A percentile compares a stretch with the other conserved stretches of the same genome.
Conservation (phyloP, 2,329 filamentous ascomycete species). For the Leptodontidium sp. region DNA sequence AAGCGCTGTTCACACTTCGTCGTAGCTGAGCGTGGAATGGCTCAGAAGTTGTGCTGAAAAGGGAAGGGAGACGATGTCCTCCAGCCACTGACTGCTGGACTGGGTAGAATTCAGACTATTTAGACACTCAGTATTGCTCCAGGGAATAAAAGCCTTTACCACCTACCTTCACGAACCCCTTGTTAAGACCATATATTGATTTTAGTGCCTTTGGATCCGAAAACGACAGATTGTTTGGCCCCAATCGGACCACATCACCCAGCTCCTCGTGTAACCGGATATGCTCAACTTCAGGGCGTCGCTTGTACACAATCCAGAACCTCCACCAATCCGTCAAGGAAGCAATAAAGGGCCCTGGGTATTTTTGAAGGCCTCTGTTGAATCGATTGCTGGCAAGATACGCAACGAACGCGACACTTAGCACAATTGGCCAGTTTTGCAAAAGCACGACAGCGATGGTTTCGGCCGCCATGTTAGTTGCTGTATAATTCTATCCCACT, state of each 20-base stretch:
- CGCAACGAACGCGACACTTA: constrained; percentile 46
- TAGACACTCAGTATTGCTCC: not conserved
- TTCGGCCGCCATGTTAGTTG: constrained; percentile 35
- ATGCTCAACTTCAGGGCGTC: constrained; percentile 72
- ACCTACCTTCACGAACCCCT: constrained; percentile 77
- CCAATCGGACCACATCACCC: constrained; percentile 77
- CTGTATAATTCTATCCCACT: not conserved
- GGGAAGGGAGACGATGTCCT: constrained; percentile 71
- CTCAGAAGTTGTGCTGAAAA: constrained; percentile 81
- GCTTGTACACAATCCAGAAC: constrained; percentile 71
- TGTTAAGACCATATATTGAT: constrained; percentile 82
- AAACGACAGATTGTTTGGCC: constrained; percentile 78
- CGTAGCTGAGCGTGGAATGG: constrained; percentile 78
- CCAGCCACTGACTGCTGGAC: constrained; percentile 78
- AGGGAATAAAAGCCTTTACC: not conserved
- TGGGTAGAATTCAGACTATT: constrained; percentile 79
- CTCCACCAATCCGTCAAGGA: constrained; percentile 78
- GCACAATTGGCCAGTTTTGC: constrained; percentile 54
- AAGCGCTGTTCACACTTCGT: constrained; percentile 78
- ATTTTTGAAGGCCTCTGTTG: constrained; percentile 69
- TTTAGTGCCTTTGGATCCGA: constrained; percentile 77
- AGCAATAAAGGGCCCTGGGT: constrained; percentile 76
- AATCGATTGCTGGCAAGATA: constrained; percentile 60
- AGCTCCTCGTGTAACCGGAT: constrained; percentile 73
- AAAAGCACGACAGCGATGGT: constrained; percentile 32